Evolutionary conservation across 2,329 filamentous ascomycete species (phyloP).

Genomic region (Lasiodiplodia gonubiensis): DNA sequence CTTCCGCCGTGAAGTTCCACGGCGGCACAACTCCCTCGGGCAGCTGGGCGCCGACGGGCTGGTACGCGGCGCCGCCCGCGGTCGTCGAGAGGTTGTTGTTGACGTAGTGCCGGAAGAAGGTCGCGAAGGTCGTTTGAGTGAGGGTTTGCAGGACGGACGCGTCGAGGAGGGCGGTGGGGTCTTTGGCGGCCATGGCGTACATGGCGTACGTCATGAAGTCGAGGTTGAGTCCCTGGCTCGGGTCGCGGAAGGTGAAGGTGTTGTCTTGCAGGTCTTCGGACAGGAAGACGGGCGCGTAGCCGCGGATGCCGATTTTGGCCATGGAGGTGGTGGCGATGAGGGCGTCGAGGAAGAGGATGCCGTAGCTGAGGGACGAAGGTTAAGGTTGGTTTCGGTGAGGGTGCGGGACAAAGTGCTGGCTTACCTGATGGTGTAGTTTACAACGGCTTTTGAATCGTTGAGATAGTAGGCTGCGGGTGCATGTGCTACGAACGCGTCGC

Average conservation of each 20-base stretch:
- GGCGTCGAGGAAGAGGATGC: too few species aligned
- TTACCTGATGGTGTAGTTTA: too few species aligned
- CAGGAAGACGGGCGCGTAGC: too few species aligned
- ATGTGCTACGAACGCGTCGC: too few species aligned
- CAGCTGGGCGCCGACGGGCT: conserved; percentile 33
- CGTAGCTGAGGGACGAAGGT: too few species aligned
- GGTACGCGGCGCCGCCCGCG: conserved; percentile 35
- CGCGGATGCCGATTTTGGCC: too few species aligned
- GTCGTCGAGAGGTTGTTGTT: conserved; percentile 33
- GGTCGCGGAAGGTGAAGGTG: conserved; percentile 37
- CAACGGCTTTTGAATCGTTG: too few species aligned
- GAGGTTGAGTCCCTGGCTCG: conserved; percentile 34
- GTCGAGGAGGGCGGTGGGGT: conserved; percentile 36
- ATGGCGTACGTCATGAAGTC: conserved; percentile 40
- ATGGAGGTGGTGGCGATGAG: too few species aligned
- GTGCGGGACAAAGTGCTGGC: too few species aligned
- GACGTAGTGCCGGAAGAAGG: conserved; percentile 42
- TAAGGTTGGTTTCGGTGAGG: too few species aligned
- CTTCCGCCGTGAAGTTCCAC: too few species aligned
- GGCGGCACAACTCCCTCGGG: conserved; percentile 17
- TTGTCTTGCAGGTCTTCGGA: conserved; percentile 33
- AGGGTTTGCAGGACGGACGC: conserved; percentile 22
- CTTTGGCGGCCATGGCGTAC: conserved; percentile 33
- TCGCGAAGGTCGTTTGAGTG: conserved; percentile 37
- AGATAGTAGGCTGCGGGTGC: too few species aligned